phyloP scores from a whole-genome alignment of 2,329 filamentous ascomycete species.

The Juglanconis juglandina region DNA sequence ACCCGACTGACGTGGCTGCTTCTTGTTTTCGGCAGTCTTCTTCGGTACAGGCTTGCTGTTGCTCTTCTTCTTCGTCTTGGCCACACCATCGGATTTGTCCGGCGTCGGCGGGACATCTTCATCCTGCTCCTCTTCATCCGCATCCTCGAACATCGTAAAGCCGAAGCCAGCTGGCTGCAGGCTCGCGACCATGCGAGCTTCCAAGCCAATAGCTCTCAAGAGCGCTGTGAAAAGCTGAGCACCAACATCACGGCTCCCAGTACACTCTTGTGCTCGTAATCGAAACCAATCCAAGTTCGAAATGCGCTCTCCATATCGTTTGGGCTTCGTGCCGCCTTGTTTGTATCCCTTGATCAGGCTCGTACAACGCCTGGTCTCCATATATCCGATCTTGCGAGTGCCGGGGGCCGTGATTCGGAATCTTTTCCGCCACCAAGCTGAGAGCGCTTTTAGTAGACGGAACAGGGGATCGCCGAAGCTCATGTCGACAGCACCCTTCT shows the following conservation, averaged over 20 bases:
- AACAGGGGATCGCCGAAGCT: constrained; percentile 80
- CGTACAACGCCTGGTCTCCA: constrained; percentile 70
- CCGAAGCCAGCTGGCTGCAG: constrained; percentile 86
- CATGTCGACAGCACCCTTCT: constrained; percentile 69
- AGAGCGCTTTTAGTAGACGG: constrained; percentile 70
- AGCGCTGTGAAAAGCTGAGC: constrained; percentile 87
- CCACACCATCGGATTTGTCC: constrained; percentile 1
- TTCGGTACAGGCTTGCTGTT: constrained; percentile 6
- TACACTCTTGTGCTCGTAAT: constrained; percentile 62
- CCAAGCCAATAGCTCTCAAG: constrained; percentile 73
- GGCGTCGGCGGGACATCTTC: constrained; percentile 18
- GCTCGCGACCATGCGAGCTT: constrained; percentile 78
- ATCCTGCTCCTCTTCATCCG: constrained; percentile 46
- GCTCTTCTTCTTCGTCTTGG: constrained; percentile 17
- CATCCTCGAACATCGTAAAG: constrained; percentile 84
- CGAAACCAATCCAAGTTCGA: constrained; percentile 65
- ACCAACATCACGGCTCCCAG: constrained; percentile 82
- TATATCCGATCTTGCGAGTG: constrained; percentile 85
- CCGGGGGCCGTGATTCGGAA: constrained; percentile 77
- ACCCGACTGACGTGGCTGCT: background rate
- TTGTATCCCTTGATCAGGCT: constrained; percentile 69
- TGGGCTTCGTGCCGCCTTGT: constrained; percentile 57
- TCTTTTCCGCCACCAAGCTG: constrained; percentile 82
- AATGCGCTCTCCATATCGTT: constrained; percentile 74
- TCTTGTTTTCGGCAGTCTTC: background rate